Evolutionary conservation across 805 yeast genomes (phyloP).

Genomic region (Metschnikowia arizonensis): DNA sequence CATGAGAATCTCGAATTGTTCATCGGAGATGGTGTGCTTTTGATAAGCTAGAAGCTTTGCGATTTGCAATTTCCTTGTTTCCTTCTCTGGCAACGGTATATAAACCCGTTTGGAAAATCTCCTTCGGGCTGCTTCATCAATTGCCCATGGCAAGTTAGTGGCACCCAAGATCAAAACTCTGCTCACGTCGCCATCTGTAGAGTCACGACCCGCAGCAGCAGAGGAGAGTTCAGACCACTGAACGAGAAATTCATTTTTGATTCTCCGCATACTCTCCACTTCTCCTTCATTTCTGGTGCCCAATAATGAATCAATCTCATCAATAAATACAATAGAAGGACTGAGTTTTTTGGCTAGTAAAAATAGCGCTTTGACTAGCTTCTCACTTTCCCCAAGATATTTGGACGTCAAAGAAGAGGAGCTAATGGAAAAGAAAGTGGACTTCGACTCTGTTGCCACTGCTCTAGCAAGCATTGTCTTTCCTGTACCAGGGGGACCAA

Average conservation of each 20-base stretch:
- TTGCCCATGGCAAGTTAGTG: slow-evolving; percentile 94
- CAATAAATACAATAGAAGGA: slow-evolving; percentile 92
- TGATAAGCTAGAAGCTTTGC: slow-evolving; percentile 64
- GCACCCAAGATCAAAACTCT: slow-evolving; percentile 91
- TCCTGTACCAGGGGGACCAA: slow-evolving; percentile 99
- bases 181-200: slow-evolving; percentile 33
- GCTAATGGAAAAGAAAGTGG: slow-evolving; percentile 87
- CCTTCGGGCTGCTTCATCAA: slow-evolving; percentile 94
- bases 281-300: slow-evolving; percentile 75
- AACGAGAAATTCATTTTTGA: slow-evolving; percentile 87
- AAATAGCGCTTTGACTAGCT: slow-evolving; percentile 84
- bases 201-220: slow-evolving; percentile 71
- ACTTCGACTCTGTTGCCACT: slow-evolving; percentile 90
- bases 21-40: slow-evolving; percentile 61
- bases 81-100: slow-evolving; percentile 88
- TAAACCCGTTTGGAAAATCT: slow-evolving; percentile 88
- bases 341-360: slow-evolving; percentile 78
- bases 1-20: slow-evolving; percentile 58
- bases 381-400: slow-evolving; percentile 89
- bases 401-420: slow-evolving; percentile 88
- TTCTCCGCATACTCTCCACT: slow-evolving; percentile 83
- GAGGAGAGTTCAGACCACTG: slow-evolving; percentile 93
- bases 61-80: slow-evolving; percentile 72
- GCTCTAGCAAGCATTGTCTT: slow-evolving; percentile 97
- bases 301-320: slow-evolving; percentile 88